These are phyloP conservation scores for Fusarium bactridioides DNA, from an alignment of 2,329 filamentous ascomycete genomes.

Conservation along the genomic window DNA sequence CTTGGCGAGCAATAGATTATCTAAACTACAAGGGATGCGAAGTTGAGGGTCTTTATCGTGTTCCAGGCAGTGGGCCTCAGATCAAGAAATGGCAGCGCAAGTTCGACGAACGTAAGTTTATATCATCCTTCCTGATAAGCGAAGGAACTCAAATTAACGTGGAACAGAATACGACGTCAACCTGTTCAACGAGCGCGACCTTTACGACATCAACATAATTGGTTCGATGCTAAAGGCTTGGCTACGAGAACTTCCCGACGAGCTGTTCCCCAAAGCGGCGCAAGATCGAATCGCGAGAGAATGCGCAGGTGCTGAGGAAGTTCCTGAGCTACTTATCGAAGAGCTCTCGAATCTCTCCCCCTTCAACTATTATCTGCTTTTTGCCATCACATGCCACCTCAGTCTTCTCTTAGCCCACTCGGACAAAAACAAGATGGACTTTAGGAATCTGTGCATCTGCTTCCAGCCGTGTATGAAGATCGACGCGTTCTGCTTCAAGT, in stretches of 20 bases:
- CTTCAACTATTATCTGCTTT: slow-evolving; percentile 97
- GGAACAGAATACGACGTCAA: slow-evolving; percentile 82
- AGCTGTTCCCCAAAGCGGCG: slow-evolving; percentile 85
- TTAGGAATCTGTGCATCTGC: slow-evolving; percentile 93
- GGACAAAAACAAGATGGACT: slow-evolving; percentile 98
- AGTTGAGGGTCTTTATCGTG: slow-evolving; percentile 90
- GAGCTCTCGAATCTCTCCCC: slow-evolving; percentile 93
- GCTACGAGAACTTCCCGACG: slow-evolving; percentile 93
- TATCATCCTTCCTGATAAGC: neutral
- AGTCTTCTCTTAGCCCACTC: slow-evolving; percentile 90
- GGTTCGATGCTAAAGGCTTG: slow-evolving; percentile 96
- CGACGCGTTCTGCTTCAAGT: slow-evolving; percentile 93
- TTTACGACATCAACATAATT: slow-evolving; percentile 97
- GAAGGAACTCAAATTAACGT: slow-evolving; percentile 4
- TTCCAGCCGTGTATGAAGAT: slow-evolving; percentile 98
- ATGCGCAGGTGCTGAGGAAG: slow-evolving; percentile 79
- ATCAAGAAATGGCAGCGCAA: slow-evolving; percentile 93
- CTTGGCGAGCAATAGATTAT: slow-evolving; percentile 96
- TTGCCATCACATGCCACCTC: slow-evolving; percentile 95
- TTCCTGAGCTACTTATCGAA: slow-evolving; percentile 86
- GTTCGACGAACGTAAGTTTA: slow-evolving; percentile 78
- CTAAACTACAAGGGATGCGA: slow-evolving; percentile 94
- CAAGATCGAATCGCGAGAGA: slow-evolving; percentile 84
- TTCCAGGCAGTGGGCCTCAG: slow-evolving; percentile 88
- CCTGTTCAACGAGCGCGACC: slow-evolving; percentile 83